Percentiles rank a stretch among this genome's conserved stretches.
Conservation (phyloP, 169 alveolate species). For the Plasmodium knowlesi region DNA sequence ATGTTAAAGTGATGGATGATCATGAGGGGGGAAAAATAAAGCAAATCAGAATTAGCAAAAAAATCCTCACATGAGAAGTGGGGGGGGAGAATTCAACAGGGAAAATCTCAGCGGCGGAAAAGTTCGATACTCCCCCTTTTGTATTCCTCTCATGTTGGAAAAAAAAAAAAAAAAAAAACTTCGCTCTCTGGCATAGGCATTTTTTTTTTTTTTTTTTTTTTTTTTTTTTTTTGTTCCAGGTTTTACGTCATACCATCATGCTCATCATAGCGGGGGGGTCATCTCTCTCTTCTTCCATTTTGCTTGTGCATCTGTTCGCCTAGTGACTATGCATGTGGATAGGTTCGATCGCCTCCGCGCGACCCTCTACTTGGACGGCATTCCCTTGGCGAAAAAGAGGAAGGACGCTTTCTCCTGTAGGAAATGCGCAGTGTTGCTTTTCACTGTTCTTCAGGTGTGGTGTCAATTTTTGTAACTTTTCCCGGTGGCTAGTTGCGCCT, state of each 20-base stretch:
- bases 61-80: neutral
- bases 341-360: neutral
- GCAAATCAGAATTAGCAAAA: neutral
- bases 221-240: neutral
- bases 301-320: neutral
- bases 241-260: neutral
- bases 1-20: neutral
- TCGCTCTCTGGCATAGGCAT: neutral
- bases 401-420: neutral
- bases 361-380: neutral
- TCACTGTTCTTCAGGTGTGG: neutral
- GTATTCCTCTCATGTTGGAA: neutral
- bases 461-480: neutral
- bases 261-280: neutral
- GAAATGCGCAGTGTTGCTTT: neutral
- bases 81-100: neutral
- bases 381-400: neutral
- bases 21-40: too few relatives aligned
- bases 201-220: too few relatives aligned
- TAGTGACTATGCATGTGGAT: neutral
- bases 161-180: too few relatives aligned
- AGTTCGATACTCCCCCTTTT: neutral
- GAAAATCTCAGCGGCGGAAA: neutral
- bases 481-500: neutral
- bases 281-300: neutral